These are phyloP conservation scores for Colletotrichum graminicola DNA, from an alignment of 2,329 filamentous ascomycete genomes.

Conservation along the genomic window DNA sequence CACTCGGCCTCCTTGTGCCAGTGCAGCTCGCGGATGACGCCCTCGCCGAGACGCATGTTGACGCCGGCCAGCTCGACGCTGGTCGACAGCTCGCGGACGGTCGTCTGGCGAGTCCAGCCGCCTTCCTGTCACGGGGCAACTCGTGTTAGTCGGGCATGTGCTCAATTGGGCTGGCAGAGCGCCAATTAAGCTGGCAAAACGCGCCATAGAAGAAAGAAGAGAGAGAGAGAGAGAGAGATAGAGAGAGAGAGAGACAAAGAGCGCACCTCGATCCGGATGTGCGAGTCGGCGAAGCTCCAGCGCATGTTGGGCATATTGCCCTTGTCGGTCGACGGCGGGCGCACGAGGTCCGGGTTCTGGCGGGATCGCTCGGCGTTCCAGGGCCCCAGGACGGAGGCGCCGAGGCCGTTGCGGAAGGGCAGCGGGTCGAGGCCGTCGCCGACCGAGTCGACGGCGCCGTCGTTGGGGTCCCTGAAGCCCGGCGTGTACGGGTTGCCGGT, in stretches of 20 bases:
- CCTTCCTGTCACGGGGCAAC: conserved; percentile 65
- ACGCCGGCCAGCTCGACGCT: conserved; percentile 80
- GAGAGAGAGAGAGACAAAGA: background rate
- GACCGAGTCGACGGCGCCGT: conserved; percentile 71
- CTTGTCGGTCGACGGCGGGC: conserved; percentile 79
- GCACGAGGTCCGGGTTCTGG: conserved; percentile 78
- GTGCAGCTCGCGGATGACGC: conserved; percentile 81
- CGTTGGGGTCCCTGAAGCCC: conserved; percentile 70
- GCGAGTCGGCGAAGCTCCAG: conserved; percentile 77
- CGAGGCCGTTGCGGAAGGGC: conserved; percentile 73
- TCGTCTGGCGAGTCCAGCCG: conserved; percentile 83
- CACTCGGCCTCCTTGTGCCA: conserved; percentile 87
- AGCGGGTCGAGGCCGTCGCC: conserved; percentile 72
- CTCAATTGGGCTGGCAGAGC: background rate
- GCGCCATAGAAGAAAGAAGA: too few relatives aligned
- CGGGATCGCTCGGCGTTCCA: conserved; percentile 76
- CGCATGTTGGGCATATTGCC: conserved; percentile 78
- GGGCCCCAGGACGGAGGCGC: conserved; percentile 76
- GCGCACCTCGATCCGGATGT: conserved; percentile 70
- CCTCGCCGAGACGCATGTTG: conserved; percentile 81
- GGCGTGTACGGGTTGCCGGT: conserved; percentile 68
- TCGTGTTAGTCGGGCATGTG: background rate
- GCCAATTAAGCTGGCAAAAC: background rate
- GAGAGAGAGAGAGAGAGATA: too few relatives aligned
- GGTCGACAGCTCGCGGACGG: conserved; percentile 71